Conservation (phyloP, 306 rosid genomes). For the Herpetospermum pedunculosum region DNA sequence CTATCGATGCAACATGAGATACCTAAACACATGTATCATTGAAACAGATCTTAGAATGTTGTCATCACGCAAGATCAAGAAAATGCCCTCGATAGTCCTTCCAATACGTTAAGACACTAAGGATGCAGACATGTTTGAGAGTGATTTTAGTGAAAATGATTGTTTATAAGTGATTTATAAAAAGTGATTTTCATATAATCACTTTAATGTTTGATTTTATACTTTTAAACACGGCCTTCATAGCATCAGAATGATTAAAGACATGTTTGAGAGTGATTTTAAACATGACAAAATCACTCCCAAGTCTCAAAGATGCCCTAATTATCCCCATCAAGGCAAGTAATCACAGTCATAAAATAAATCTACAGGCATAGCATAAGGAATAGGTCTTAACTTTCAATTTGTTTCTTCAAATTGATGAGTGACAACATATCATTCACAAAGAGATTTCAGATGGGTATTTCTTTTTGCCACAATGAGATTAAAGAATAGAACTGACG, state of each 20-base stretch:
- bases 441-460: background rate
- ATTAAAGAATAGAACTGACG: background rate
- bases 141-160: no score
- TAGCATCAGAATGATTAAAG: no score
- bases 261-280: no score
- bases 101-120: background rate
- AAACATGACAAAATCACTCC: no score
- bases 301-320: no score
- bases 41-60: background rate
- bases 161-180: no score
- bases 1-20: slow-evolving; percentile 59
- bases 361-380: background rate
- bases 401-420: background rate
- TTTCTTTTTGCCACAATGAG: background rate
- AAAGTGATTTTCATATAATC: no score
- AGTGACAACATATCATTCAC: background rate
- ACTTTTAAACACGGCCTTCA: no score
- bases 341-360: background rate
- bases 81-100: background rate
- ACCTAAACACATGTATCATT: slow-evolving; percentile 33
- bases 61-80: background rate
- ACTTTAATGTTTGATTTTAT: no score
- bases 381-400: background rate
- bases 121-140: no score
- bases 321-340: background rate